Conservation (phyloP, 495 filamentous ascomycete genomes). For the Eremomyces bilateralis region DNA sequence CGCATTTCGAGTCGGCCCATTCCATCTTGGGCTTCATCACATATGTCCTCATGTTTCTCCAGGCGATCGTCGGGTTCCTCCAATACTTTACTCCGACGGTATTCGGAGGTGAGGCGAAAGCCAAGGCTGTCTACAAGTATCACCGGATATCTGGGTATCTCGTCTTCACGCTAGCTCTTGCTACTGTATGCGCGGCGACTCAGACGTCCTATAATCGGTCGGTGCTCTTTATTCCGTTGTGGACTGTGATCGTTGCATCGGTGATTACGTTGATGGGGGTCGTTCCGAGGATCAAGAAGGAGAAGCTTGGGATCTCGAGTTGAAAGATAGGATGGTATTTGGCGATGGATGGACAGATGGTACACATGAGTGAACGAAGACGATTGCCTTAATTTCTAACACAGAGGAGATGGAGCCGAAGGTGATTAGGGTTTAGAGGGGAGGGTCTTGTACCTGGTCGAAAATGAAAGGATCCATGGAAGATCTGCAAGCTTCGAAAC, state of each 20-base stretch:
- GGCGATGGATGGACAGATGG: too few relatives aligned
- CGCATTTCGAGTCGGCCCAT: constrained; percentile 59
- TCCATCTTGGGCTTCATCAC: constrained; percentile 59
- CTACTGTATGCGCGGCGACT: constrained; percentile 53
- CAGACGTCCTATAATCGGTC: constrained; percentile 45
- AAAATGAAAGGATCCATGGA: too few relatives aligned
- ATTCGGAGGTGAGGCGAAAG: constrained; percentile 57
- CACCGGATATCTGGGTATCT: constrained; percentile 65
- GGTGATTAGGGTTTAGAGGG: too few relatives aligned
- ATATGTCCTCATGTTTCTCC: constrained; percentile 45
- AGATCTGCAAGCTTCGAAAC: too few relatives aligned
- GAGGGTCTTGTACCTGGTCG: too few relatives aligned
- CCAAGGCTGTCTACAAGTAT: constrained; percentile 72
- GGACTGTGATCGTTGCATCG: constrained; percentile 40
- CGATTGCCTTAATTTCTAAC: too few relatives aligned
- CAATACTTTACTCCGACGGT: constrained; percentile 50
- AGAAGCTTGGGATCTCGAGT: constrained; percentile 49
- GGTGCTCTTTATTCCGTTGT: constrained; percentile 44
- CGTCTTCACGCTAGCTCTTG: constrained; percentile 43
- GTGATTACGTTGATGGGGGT: constrained; percentile 45
- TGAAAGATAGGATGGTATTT: too few relatives aligned
- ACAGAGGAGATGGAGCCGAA: too few relatives aligned
- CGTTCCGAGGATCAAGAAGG: constrained; percentile 55
- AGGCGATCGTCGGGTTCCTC: constrained; percentile 57
- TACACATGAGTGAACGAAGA: too few relatives aligned